Evolutionary conservation across 2,329 filamentous ascomycete genomes (phyloP).

Genomic region (Mycosphaerelloides madeirae): DNA sequence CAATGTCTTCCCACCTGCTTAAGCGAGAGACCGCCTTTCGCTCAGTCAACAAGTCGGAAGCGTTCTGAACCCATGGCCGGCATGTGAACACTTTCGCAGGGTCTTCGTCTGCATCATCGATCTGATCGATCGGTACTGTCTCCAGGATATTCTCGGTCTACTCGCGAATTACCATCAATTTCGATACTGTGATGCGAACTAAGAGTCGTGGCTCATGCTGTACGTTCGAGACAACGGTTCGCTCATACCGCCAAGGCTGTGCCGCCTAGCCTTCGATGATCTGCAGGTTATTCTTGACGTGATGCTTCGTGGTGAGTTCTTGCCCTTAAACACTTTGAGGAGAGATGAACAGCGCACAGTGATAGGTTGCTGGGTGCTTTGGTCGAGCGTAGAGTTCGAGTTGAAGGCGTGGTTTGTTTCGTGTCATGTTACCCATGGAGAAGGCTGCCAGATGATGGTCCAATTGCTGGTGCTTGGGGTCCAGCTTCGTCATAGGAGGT

Average conservation of each 20-base stretch:
- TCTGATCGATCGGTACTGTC: constrained; percentile 10
- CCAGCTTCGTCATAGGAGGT: too few species aligned
- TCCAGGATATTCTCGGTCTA: constrained; percentile 4
- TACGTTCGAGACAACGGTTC: constrained; percentile 1
- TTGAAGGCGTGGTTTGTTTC: constrained; percentile 23
- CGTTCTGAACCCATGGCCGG: constrained; percentile 11
- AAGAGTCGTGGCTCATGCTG: constrained; percentile 8
- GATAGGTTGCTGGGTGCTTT: constrained; percentile 20
- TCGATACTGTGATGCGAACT: constrained; percentile 11
- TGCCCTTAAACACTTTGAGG: constrained; percentile 11
- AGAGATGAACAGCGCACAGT: constrained; percentile 24
- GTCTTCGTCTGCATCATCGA: constrained; percentile 5
- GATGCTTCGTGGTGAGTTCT: constrained; percentile 12
- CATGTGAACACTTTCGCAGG: constrained; percentile 9
- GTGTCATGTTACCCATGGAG: constrained; percentile 6
- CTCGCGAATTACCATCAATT: constrained; percentile 5
- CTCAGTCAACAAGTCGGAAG: constrained; percentile 2
- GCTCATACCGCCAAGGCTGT: constrained; percentile 17
- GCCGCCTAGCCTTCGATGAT: constrained; percentile 1
- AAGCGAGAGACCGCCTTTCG: constrained; percentile 3
- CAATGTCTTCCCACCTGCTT: constrained; percentile 7
- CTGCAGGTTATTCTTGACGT: constrained; percentile 16
- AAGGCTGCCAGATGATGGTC: too few species aligned
- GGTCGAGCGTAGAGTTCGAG: constrained; percentile 23
- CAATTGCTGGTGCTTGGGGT: too few species aligned